Evolutionary conservation across 2,329 filamentous ascomycete species (phyloP), one percentile per base, ranked within the genome.

Genomic region (Dactylellina parvicollis): DNA sequence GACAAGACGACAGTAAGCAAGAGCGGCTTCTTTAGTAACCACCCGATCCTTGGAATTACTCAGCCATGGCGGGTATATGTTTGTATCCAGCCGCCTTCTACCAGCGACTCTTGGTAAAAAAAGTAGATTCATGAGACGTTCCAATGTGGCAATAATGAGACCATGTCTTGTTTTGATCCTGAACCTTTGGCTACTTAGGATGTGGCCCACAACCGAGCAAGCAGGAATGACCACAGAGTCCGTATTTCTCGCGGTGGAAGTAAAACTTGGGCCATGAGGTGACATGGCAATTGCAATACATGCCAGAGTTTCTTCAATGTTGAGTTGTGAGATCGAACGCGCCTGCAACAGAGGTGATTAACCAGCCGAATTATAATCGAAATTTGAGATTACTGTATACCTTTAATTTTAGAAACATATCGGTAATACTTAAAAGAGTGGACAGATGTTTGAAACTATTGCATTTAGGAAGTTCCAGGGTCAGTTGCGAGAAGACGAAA

Each of bases 21-120:
- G 8, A 5, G 54, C 70, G 2, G 70, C 54, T 20, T 66, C 55
- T 18, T 66, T 67, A 3, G 61, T 60, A 26, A 66, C 32, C 1
- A 42, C 47, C 62, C 70, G 61, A 24, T 16, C 52, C 22, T 60
- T 59, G 9, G 52, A 55, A n/a, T 20, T 42, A 9, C 32, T 38
- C 1, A 74, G 44, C 70, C 70, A 74, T n/a, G 55, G 60, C 14
- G 70, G 70, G 22, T 74, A 49, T 16, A 74, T 74, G 14, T 55
- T 47, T 4, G 12, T 44, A 28, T 74, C 70, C 16, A 49, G 49
- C 28, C 46, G 67, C 24, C 42, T 64, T 24, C 70, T 61, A 7
- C 61, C 61, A 12, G 36, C 34, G 8, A 44, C 14, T 22, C 55
- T 57, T 2, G 60, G 70, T 20, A 62, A 34, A 36, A 74, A 74